Percentiles rank a stretch among this genome's conserved stretches.
These are phyloP conservation scores for Macrocybe sp. DNA, from an alignment of 1,284 basidiomycete genomes.

Conservation along the genomic window DNA sequence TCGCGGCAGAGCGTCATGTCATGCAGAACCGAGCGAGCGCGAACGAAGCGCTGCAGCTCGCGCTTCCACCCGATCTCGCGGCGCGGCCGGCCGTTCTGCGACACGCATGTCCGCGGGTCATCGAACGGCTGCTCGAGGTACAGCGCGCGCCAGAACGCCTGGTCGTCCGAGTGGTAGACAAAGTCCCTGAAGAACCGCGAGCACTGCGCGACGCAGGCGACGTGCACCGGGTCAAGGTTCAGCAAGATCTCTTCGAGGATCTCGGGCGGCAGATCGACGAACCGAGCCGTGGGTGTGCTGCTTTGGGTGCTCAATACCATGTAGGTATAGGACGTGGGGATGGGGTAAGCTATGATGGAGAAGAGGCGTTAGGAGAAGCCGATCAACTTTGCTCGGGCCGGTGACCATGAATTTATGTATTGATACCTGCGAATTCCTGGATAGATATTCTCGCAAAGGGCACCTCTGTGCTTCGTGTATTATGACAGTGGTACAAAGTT, in stretches of 20 bases:
- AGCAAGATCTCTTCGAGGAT: slow-evolving; percentile 50
- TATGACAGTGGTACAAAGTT: slow-evolving; percentile 24
- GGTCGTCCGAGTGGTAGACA: slow-evolving; percentile 40
- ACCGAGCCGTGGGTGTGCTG: slow-evolving; percentile 8
- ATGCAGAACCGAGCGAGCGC: slow-evolving; percentile 40
- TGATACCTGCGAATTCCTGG: background rate
- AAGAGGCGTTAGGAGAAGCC: background rate
- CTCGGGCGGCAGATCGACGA: slow-evolving; percentile 45
- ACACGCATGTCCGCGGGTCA: slow-evolving; percentile 46
- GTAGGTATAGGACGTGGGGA: background rate
- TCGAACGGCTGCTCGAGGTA: slow-evolving; percentile 58
- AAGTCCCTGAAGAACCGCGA: slow-evolving; percentile 36
- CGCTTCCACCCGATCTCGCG: slow-evolving; percentile 45
- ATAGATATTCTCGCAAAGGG: background rate
- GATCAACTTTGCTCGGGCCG: background rate
- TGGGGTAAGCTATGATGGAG: background rate
- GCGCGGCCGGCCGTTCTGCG: slow-evolving; percentile 32
- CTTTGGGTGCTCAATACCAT: no score
- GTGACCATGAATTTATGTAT: background rate
- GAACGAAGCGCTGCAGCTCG: slow-evolving; percentile 45
- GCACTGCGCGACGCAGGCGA: slow-evolving; percentile 45
- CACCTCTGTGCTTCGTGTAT: slow-evolving; percentile 27
- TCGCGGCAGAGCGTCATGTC: slow-evolving; percentile 25
- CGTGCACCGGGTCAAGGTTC: slow-evolving; percentile 49
- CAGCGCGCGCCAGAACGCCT: slow-evolving; percentile 54